Evolutionary conservation across 805 yeast genomes (phyloP), one percentile per base, ranked within the genome.

Genomic region (Blastobotrys chiropterorum): DNA sequence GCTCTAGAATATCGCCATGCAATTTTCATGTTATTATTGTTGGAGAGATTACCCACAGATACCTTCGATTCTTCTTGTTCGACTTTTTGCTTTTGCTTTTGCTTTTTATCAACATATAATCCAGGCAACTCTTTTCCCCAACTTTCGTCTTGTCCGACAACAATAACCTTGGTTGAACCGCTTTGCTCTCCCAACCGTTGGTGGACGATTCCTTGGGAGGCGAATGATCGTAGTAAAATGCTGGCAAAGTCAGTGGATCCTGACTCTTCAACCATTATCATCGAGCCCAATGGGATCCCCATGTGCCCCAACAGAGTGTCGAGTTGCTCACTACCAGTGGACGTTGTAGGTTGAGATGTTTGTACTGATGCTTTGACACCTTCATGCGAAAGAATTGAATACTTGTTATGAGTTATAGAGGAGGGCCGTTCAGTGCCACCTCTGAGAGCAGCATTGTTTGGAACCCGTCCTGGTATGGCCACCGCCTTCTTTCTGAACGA

Each of bases 201-300:
- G 55, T 86, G 92, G 0, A 80, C 66, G 34, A 84, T 67, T 13
- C 96, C 95, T 66, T 87, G 95, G 1, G 95, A 76, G 0, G 86
- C 82, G 70, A 83, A 86, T 2, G 80, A 71, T 56, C 90, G 81
- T 22, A 82, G 65, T 38, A 92, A 57, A 8, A 87, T 82, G 3
- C 89, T 77, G 4, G 86, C 76, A 63, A 89, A 92, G 62, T 92
- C 97, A 0, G 98, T 92, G 4, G 92, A 83, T 0, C 95, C 94
- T 14, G 80, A 77, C 64, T 92, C 98, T 65, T 88, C 92, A 3
- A 92, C 64, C 13, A 90, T 65, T 39, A 90, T 63, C 3, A 86
- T 76, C 8, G 74, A 68, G 1, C 96, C 96, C 11, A 87, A 59
- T 1, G 98, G 98, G 14, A 90, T 65, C 0, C 99, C 99, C 51